Percentiles rank a stretch among this genome's conserved stretches.
Evolutionary conservation across 2,329 filamentous ascomycete genomes (phyloP).

Genomic region (Pseudogymnoascus sp.): DNA sequence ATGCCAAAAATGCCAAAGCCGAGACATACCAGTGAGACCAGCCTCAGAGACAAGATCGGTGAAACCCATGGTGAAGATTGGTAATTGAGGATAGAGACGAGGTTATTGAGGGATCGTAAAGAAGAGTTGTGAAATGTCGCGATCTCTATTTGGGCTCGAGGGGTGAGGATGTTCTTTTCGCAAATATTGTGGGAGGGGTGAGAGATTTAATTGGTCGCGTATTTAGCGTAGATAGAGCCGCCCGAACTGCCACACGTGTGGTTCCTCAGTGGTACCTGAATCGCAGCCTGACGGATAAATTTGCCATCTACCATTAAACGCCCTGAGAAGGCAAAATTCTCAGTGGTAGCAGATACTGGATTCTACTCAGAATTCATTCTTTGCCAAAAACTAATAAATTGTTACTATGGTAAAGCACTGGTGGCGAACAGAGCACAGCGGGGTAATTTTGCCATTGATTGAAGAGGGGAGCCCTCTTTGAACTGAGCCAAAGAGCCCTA

Average conservation of each 20-base stretch:
- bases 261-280: slow-evolving; percentile 7
- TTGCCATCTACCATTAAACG: slow-evolving; percentile 1
- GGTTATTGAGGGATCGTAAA: slow-evolving; percentile 7
- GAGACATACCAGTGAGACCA: slow-evolving; percentile 46
- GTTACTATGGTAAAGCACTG: neutral
- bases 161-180: neutral
- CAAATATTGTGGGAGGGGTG: slow-evolving; percentile 10
- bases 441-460: neutral
- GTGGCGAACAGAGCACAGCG: neutral
- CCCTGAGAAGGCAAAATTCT: neutral
- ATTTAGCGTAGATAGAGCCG: slow-evolving; percentile 1
- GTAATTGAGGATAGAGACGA: neutral
- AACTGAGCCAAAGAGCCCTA: neutral
- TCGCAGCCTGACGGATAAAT: slow-evolving; percentile 5
- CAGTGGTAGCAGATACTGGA: neutral
- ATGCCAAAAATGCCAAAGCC: slow-evolving; percentile 24
- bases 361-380: neutral
- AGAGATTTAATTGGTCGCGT: slow-evolving; percentile 11
- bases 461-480: neutral
- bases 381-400: neutral
- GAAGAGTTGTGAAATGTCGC: slow-evolving; percentile 1
- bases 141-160: slow-evolving; percentile 8
- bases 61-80: slow-evolving; percentile 52
- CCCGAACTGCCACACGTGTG: neutral
- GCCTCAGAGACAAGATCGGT: slow-evolving; percentile 58